A percentile compares a stretch with the other conserved stretches of the same genome.
Evolutionary conservation across 1,284 basidiomycete genomes (phyloP).

Genomic region (Clitocybe nebularis): DNA sequence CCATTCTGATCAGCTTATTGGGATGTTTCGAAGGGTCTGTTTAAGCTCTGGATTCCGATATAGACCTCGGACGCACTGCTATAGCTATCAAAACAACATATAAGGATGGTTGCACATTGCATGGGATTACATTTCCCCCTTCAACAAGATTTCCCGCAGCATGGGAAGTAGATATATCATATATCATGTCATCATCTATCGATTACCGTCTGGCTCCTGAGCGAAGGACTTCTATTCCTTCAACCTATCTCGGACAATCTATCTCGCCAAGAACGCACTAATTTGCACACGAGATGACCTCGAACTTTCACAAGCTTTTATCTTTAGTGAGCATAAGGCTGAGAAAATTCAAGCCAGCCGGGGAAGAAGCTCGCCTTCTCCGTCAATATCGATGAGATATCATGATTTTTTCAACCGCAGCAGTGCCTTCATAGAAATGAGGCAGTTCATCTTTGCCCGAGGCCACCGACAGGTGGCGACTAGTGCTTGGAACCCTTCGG

Average conservation of each 20-base stretch:
- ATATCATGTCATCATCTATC: conserved; percentile 1
- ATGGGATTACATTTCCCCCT: not conserved
- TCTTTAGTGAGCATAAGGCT: conserved; percentile 1
- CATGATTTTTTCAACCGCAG: conserved; percentile 1
- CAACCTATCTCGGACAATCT: not conserved
- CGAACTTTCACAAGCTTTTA: too few species aligned
- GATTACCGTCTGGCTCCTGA: not conserved
- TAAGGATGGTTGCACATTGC: too few species aligned
- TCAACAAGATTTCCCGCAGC: not conserved
- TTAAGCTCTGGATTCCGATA: too few species aligned
- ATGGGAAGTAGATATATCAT: conserved; percentile 1
- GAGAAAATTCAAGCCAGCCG: not conserved
- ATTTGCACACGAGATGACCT: too few species aligned
- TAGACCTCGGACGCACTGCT: too few species aligned
- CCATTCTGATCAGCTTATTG: too few species aligned
- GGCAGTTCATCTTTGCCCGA: too few species aligned
- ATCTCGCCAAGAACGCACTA: not conserved
- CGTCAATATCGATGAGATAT: not conserved
- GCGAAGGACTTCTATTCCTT: not conserved
- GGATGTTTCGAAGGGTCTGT: too few species aligned
- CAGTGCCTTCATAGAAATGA: too few species aligned
- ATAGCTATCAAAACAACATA: too few species aligned
- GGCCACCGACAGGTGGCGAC: too few species aligned
- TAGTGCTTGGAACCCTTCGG: too few species aligned
- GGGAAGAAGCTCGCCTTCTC: not conserved